phyloP scores from a whole-genome alignment of 192 early-diverging fungal genomes.

The Coemansia sp. region DNA sequence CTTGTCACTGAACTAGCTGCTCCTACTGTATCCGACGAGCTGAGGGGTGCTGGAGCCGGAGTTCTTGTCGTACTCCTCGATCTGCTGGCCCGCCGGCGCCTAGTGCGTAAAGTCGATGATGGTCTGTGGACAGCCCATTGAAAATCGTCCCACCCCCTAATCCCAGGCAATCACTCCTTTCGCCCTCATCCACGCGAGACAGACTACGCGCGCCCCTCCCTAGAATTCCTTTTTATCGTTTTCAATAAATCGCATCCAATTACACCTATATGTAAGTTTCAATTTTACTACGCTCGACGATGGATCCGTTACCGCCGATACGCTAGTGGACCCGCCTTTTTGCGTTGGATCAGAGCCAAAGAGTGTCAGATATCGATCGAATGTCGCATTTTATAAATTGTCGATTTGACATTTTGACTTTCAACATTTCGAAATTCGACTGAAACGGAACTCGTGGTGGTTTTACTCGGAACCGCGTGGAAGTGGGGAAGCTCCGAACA shows the following conservation, averaged over 20 bases:
- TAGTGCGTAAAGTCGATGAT: slow-evolving; percentile 35
- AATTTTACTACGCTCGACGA: background rate
- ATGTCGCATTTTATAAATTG: background rate
- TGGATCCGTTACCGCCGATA: background rate
- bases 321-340: background rate
- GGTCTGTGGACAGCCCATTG: slow-evolving; percentile 40
- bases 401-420: background rate
- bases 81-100: slow-evolving; percentile 29
- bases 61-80: slow-evolving; percentile 33
- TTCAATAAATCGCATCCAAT: background rate
- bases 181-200: background rate
- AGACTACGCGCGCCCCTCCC: background rate
- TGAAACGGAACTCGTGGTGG: background rate
- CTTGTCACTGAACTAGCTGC: slow-evolving; percentile 11
- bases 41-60: slow-evolving; percentile 12
- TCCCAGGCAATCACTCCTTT: background rate
- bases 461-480: background rate
- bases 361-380: background rate
- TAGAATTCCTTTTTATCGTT: background rate
- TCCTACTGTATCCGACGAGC: background rate
- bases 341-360: background rate
- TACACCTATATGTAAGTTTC: background rate
- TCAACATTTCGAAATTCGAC: background rate
- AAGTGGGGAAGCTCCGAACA: background rate
- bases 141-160: background rate